Evolutionary conservation across 805 yeast species (phyloP).

Genomic region (Kodamaea hsintzibuensis): DNA sequence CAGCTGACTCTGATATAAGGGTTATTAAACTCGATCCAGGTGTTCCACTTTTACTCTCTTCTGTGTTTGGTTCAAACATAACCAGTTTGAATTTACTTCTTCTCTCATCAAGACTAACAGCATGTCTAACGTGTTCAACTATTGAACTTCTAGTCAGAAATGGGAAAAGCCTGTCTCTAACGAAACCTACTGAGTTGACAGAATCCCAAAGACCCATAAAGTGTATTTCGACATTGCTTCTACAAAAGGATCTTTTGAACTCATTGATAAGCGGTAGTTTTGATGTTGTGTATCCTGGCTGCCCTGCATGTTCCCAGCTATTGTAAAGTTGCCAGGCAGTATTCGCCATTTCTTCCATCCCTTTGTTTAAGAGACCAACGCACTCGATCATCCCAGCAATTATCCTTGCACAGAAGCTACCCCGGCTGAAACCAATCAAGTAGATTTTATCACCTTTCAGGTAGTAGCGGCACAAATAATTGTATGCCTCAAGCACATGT

Average conservation of each 20-base stretch:
- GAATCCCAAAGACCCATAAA: conserved; percentile 74
- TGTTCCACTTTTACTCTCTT: not conserved
- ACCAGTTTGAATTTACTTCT: conserved; percentile 63
- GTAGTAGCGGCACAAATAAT: conserved; percentile 51
- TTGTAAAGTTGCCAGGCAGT: conserved; percentile 66
- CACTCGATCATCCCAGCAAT: conserved; percentile 64
- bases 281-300: conserved; percentile 50
- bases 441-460: conserved; percentile 51
- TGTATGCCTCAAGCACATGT: conserved; percentile 60
- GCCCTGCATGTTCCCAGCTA: conserved; percentile 62
- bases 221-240: conserved; percentile 45
- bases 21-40: not conserved
- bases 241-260: conserved; percentile 55
- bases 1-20: not conserved
- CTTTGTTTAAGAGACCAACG: conserved; percentile 58
- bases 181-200: conserved; percentile 63
- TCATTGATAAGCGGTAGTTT: conserved; percentile 41
- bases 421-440: conserved; percentile 62
- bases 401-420: conserved; percentile 66
- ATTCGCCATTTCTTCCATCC: conserved; percentile 54
- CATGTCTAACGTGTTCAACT: conserved; percentile 65
- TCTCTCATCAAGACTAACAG: conserved; percentile 67
- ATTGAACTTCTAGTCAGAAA: conserved; percentile 50
- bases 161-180: conserved; percentile 60
- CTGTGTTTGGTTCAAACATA: conserved; percentile 30